Percentiles rank a stretch among this genome's conserved stretches.
phyloP scores from a whole-genome alignment of 23 red algal species.

The Gracilaria domingensis region DNA sequence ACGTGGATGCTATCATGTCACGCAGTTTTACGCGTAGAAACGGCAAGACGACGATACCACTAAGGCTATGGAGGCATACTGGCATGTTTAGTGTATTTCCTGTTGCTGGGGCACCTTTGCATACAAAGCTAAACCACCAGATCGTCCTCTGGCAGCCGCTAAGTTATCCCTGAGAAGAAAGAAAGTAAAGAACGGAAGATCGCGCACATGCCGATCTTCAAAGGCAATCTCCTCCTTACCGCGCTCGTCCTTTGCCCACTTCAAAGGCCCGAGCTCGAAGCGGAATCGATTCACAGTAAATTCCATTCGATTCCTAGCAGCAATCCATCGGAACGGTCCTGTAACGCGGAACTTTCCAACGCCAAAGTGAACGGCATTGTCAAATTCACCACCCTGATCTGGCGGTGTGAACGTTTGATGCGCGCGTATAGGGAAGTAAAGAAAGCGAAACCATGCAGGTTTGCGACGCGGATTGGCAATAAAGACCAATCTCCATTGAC shows the following conservation, averaged over 20 bases:
- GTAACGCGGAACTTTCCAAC: conserved; percentile 24
- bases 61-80: no score
- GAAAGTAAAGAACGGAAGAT: conserved; percentile 78
- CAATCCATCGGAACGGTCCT: conserved; percentile 61
- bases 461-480: conserved; percentile 38
- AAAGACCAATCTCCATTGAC: conserved; percentile 63
- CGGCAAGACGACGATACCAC: no score
- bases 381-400: conserved; percentile 41
- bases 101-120: conserved; percentile 18
- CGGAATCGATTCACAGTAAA: conserved; percentile 36
- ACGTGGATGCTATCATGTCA: no score
- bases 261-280: conserved; percentile 28
- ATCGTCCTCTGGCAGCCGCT: conserved; percentile 53
- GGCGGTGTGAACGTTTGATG: conserved; percentile 62
- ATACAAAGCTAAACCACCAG: conserved; percentile 69
- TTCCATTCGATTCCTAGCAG: conserved; percentile 39
- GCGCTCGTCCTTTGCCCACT: conserved; percentile 33
- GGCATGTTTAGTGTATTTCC: conserved; percentile 24
- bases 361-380: conserved; percentile 56
- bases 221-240: conserved; percentile 28
- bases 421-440: conserved; percentile 70
- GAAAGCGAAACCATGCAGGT: not conserved
- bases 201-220: conserved; percentile 21
- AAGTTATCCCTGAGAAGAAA: conserved; percentile 53
- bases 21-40: no score